A percentile compares a stretch with the other conserved stretches of the same genome.
These are phyloP conservation scores for Debaryomyces sp. DNA, from an alignment of 1,139 yeast species.

Conservation along the genomic window DNA sequence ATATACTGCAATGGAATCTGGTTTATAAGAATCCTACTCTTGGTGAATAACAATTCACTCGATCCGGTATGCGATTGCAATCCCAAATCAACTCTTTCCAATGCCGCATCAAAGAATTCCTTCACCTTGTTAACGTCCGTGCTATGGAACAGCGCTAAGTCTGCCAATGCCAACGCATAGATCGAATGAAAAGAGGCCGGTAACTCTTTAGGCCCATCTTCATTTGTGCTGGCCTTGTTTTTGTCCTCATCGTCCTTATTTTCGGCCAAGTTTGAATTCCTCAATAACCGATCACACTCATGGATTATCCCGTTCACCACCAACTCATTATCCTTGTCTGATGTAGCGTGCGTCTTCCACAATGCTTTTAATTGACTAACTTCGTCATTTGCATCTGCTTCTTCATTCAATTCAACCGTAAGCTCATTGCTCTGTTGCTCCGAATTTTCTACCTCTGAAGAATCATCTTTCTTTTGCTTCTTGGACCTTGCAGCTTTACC, in stretches of 20 bases:
- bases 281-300: conserved; percentile 81
- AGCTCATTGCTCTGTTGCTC: conserved; percentile 40
- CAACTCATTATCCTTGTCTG: conserved; percentile 61
- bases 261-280: conserved; percentile 37
- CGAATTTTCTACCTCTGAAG: conserved; percentile 11
- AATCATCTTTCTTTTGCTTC: conserved; percentile 43
- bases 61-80: conserved; percentile 50
- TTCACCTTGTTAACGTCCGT: conserved; percentile 40
- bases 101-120: conserved; percentile 67
- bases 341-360: conserved; percentile 59
- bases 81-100: conserved; percentile 71
- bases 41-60: conserved; percentile 51
- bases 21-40: conserved; percentile 56
- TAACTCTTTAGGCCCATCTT: conserved; percentile 19
- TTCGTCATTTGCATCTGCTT: conserved; percentile 76
- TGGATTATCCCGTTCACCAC: conserved; percentile 85
- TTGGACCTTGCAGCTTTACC: conserved; percentile 64
- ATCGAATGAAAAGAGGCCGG: conserved; percentile 69
- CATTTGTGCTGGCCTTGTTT: conserved; percentile 12
- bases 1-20: conserved; percentile 61
- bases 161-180: conserved; percentile 73
- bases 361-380: conserved; percentile 71
- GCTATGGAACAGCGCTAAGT: conserved; percentile 60
- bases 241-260: conserved; percentile 28
- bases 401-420: conserved; percentile 71